A percentile compares a stretch with the other conserved stretches of the same genome.
phyloP scores from a whole-genome alignment of 345 rosid genomes.

The Psidium guajava region DNA sequence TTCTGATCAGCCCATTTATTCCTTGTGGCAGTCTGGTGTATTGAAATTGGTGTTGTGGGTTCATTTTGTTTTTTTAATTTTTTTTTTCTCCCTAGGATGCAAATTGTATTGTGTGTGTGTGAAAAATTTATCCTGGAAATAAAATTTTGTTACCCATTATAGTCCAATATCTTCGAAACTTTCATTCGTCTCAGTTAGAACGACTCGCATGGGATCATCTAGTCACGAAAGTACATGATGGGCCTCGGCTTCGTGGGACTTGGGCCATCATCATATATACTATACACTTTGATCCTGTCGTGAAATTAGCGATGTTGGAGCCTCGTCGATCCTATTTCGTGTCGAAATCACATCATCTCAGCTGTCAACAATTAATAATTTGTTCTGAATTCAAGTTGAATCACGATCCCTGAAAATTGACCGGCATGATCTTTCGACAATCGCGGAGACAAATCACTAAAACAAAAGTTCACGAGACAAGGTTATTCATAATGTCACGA shows the following conservation, averaged over 20 bases:
- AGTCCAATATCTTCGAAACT: not conserved
- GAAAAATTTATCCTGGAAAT: too few species aligned
- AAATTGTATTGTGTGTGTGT: too few species aligned
- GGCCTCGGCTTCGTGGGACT: fast-evolving
- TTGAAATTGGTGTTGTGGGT: not conserved
- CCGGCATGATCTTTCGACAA: too few species aligned
- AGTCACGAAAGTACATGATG: fast-evolving
- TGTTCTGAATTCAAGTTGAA: not conserved
- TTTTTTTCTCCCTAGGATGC: too few species aligned
- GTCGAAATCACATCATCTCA: not conserved
- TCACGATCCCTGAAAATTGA: not conserved
- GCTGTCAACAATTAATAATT: not conserved
- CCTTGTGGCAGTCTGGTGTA: not conserved
- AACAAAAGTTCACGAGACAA: not conserved
- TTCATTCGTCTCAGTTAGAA: not conserved
- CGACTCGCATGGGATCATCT: not conserved
- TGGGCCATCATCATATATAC: not conserved
- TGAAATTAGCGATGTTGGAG: not conserved
- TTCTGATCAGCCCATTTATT: constrained; percentile 1
- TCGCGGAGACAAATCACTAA: fast-evolving
- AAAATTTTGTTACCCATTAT: not conserved
- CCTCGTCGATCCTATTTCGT: not conserved
- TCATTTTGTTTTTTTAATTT: too few species aligned
- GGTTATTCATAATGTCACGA: not conserved
- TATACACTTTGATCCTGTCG: not conserved